Conservation (phyloP, 768 basidiomycete genomes). For the Termitomyces sp. region DNA sequence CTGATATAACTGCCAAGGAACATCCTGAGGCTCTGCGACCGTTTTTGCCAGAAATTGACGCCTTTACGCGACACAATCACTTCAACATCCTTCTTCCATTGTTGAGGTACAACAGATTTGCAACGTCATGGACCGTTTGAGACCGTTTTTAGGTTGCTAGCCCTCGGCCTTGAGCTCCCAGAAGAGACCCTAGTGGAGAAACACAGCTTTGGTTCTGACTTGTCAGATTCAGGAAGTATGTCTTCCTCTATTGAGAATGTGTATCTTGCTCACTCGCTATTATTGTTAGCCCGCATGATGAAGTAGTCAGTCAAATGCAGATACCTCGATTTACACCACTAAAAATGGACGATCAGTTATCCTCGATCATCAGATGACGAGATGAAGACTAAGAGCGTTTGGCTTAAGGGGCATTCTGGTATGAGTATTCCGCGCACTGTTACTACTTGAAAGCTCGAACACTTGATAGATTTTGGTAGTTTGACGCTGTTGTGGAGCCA, state of each 20-base stretch:
- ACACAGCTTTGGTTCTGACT: conserved; percentile 29
- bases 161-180: conserved; percentile 38
- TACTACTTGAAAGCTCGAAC: neutral
- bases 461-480: conserved; percentile 32
- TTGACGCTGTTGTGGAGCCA: conserved; percentile 45
- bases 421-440: neutral
- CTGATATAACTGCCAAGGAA: conserved; percentile 23
- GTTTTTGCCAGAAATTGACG: conserved; percentile 28
- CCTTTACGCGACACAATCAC: conserved; percentile 30
- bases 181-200: conserved; percentile 36
- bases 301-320: conserved; percentile 34
- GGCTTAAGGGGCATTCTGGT: conserved; percentile 49
- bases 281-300: conserved; percentile 34
- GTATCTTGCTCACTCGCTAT: neutral
- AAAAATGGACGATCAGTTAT: conserved; percentile 22
- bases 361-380: conserved; percentile 39
- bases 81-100: conserved; percentile 29
- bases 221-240: conserved; percentile 30
- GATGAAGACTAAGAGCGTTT: conserved; percentile 35
- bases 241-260: neutral
- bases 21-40: conserved; percentile 33
- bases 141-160: conserved; percentile 21
- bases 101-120: conserved; percentile 20
- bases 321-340: too few relatives aligned
- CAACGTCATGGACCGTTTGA: neutral